Conservation (phyloP, 352 stramenopile species). For the Aphanomyces cochlioides region DNA sequence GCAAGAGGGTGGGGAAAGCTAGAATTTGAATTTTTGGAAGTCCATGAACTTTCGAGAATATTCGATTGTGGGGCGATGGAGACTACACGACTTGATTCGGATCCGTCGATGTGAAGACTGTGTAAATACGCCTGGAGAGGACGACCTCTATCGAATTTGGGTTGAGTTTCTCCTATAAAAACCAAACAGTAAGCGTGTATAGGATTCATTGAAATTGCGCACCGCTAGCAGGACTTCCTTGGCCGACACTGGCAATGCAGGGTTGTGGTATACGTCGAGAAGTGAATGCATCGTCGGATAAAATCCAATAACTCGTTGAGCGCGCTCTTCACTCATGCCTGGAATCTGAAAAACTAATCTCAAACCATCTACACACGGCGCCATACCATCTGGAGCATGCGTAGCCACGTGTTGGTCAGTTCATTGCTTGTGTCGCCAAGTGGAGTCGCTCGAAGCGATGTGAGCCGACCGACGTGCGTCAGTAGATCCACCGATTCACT, state of each 20-base stretch:
- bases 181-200: neutral
- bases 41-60: constrained; percentile 2
- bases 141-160: constrained; percentile 11
- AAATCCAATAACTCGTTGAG: constrained; percentile 14
- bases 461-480: constrained; percentile 15
- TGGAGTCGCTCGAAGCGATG: constrained; percentile 8
- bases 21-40: too few species aligned
- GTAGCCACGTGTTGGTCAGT: constrained; percentile 19
- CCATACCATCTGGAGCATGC: constrained; percentile 24
- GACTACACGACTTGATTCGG: constrained; percentile 1
- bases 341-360: neutral
- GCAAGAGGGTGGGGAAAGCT: too few species aligned
- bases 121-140: constrained; percentile 25
- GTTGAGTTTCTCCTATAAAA: constrained; percentile 14
- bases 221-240: constrained; percentile 21
- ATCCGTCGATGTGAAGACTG: constrained; percentile 16
- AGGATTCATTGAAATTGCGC: neutral
- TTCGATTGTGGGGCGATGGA: neutral
- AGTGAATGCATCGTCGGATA: constrained; percentile 25
- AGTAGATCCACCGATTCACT: constrained; percentile 10
- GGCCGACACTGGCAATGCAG: neutral
- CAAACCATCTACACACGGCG: neutral
- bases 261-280: constrained; percentile 16
- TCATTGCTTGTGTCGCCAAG: constrained; percentile 15
- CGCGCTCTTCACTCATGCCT: constrained; percentile 16